These are phyloP conservation scores for Abelmoschus esculentus DNA, from an alignment of 345 rosid genomes.

Conservation along the genomic window DNA sequence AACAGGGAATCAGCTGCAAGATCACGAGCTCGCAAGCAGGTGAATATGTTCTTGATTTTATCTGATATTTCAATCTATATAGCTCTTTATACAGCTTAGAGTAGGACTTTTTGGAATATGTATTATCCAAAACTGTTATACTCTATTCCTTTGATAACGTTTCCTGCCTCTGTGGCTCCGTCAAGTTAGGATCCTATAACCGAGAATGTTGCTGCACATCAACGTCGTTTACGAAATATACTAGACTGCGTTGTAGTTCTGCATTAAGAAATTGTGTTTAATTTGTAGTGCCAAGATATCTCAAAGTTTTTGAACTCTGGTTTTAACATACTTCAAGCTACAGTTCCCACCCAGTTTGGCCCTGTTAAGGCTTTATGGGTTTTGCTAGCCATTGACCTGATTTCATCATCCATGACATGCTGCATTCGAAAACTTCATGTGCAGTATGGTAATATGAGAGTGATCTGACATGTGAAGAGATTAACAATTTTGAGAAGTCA, in stretches of 20 bases:
- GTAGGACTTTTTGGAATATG: neutral
- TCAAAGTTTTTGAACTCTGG: neutral
- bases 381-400: constrained; percentile 24
- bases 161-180: neutral
- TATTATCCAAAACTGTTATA: neutral
- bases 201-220: neutral
- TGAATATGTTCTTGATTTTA: constrained; percentile 20
- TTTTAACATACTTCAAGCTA: neutral
- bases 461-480: too few relatives aligned
- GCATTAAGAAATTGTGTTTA: neutral
- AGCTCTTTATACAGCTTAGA: neutral
- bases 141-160: neutral
- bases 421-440: constrained; percentile 26
- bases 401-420: constrained; percentile 30
- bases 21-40: constrained; percentile 99
- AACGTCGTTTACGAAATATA: neutral
- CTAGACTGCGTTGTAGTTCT: neutral
- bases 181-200: neutral
- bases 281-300: neutral
- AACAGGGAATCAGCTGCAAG: constrained; percentile 99
- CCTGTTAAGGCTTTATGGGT: constrained; percentile 16
- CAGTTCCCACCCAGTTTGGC: neutral
- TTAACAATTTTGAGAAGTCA: constrained; percentile 30
- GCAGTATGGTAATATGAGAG: too few relatives aligned
- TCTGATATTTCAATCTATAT: constrained; percentile 6